phyloP scores from a whole-genome alignment of 1,284 basidiomycete species.

The Apiotrichum sp. region DNA sequence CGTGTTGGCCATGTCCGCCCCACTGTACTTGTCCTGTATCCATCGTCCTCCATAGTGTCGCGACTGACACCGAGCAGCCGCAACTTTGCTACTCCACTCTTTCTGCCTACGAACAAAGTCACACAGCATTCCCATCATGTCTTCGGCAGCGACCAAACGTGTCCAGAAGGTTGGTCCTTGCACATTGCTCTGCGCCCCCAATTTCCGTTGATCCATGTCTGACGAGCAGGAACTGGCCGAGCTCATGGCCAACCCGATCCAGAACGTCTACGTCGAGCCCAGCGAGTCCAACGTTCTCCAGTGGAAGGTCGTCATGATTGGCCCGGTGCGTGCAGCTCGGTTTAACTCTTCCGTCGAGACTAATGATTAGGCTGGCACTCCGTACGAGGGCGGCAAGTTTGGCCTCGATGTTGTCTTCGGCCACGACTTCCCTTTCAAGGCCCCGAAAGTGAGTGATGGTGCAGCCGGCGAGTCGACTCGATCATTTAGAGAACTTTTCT shows the following conservation, averaged over 20 bases:
- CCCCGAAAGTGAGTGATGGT: slow-evolving; percentile 58
- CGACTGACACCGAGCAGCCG: too few relatives aligned
- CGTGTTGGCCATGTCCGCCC: too few relatives aligned
- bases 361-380: slow-evolving; percentile 60
- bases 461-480: too few relatives aligned
- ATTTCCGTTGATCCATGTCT: background rate
- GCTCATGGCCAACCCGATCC: slow-evolving; percentile 36
- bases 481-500: too few relatives aligned
- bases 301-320: slow-evolving; percentile 73
- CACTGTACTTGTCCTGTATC: too few relatives aligned
- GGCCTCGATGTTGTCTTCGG: slow-evolving; percentile 65
- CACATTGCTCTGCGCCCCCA: too few relatives aligned
- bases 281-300: slow-evolving; percentile 67
- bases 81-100: too few relatives aligned
- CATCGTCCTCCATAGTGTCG: too few relatives aligned
- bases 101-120: too few relatives aligned
- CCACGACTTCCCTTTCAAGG: slow-evolving; percentile 81
- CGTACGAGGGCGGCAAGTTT: slow-evolving; percentile 80
- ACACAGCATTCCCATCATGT: slow-evolving; percentile 11
- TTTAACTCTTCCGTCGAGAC: too few relatives aligned
- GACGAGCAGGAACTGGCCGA: slow-evolving; percentile 38
- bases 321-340: slow-evolving; percentile 52
- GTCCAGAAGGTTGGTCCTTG: slow-evolving; percentile 29
- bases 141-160: slow-evolving; percentile 33
- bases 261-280: slow-evolving; percentile 61